Evolutionary conservation across 1,284 basidiomycete species (phyloP), one percentile per base, ranked within the genome.

Genomic region (Sutorius eximius): DNA sequence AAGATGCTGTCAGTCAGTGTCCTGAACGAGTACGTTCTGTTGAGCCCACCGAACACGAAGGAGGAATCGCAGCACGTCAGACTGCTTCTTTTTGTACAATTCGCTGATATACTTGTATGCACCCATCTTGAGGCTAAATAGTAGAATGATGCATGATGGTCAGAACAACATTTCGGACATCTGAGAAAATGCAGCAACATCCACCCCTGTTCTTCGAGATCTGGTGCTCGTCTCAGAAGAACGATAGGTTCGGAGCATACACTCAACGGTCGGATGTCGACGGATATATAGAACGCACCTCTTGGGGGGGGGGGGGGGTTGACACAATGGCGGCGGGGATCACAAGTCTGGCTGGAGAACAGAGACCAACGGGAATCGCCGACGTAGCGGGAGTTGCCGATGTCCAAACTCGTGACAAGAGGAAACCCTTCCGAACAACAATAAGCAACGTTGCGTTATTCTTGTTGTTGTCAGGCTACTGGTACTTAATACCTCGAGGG

Each of bases 41-140:
- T 18, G 16, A 48, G 76, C 86, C 59, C 73, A 93, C 90, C 93
- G 85, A 66, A 99, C 96, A 71, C 96, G 95, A 72, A 98, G 90
- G 68, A 99, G 85, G 84, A 99, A 99, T 67, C 95, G 93, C 75
- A 98, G 87, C 66, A 99, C 93, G 80, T 98, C 95, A 72, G 89
- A 93, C 80, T 95, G 93, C 79, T 95, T 95, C 79, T 93, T 93
- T 80, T 91, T 91, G 85, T 92, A 91, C 61, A 98, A 82, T 82
- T 98, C 96, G 69, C 91, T 87, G 71, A 98, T 88, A 77, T 99
- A 98, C 79, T 96, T 97, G 89, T 95, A 95, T 73, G 93, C 89
- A 72, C 89, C 89, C 89, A 91, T 91, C 71, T 77, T 78, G 60
- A 69, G 49, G 57, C 69, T 71, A 52, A 45, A 53, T 48, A 49